Evolutionary conservation across 2,329 filamentous ascomycete species (phyloP), one percentile per base, ranked within the genome.

Genomic region (Colletotrichum orchidophilum): DNA sequence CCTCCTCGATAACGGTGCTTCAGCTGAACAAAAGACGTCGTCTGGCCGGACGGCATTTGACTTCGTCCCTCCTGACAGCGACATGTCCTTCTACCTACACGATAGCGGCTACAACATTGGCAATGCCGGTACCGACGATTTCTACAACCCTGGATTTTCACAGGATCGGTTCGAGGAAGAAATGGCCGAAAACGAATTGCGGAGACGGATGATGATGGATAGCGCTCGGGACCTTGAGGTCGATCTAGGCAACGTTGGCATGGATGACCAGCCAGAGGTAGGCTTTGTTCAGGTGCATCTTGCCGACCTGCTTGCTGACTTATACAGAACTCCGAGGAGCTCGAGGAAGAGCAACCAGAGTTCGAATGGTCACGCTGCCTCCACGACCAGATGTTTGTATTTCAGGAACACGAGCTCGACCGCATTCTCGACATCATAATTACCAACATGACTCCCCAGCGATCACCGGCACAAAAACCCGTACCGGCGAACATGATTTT

Each of bases 361-460:
- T 99, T 99, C 77, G 93, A 98, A 72, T 99, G 96, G 96, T 93
- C 93, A 74, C 89, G 93, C 76, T 99, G 96, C 81, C 86, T 97
- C 59, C 94, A 98, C 79, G 96, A 99, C 80, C 96, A 99, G 80
- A 99, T 99, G 96, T 99, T 99, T 80, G 96, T 99, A 46, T 99
- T 99, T 80, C 96, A 99, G 80, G 96, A 98, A 75, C 92, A 90
- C 79, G 96, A 99, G 78, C 88, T 99, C 62, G 93, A 96, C 70
- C 91, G 92, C 70, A 98, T 99, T 77, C 88, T 99, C 75, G 93
- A 97, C 79, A 96, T 98, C 66, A 91, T 98, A 79, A 97, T 99
- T 78, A 98, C 96, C 73, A 96, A 96, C 77, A 98, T 99, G 96
- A 97, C 94, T 1, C 96, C 96, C 1, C 95, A 98, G 82, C 88